Conservation (phyloP, 768 basidiomycete species). For the Tylopilus intermedius region DNA sequence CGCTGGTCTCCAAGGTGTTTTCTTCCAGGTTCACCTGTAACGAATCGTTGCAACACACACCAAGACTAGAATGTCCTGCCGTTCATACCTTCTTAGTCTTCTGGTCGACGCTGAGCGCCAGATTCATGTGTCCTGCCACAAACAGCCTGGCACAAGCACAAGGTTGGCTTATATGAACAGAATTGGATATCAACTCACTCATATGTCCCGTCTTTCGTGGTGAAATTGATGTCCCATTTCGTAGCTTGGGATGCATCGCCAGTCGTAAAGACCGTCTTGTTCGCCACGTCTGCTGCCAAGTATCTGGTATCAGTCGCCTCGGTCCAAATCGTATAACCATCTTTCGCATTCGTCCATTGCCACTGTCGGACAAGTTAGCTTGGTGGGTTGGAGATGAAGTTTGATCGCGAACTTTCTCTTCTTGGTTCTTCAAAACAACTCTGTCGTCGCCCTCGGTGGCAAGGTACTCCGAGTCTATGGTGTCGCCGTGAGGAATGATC, state of each 20-base stretch:
- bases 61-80: no score
- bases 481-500: not conserved
- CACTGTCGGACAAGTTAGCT: not conserved
- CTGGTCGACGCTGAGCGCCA: not conserved
- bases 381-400: not conserved
- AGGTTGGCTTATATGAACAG: not conserved
- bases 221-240: not conserved
- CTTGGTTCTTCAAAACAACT: not conserved
- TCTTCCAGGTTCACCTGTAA: no score
- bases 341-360: not conserved
- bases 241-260: not conserved
- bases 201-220: not conserved
- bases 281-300: not conserved
- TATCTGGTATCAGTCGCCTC: not conserved
- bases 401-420: not conserved
- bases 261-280: not conserved
- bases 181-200: not conserved
- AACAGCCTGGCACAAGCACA: not conserved
- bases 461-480: not conserved
- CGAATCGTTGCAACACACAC: no score
- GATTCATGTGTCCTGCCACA: not conserved
- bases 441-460: not conserved
- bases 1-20: no score
- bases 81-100: no score
- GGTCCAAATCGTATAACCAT: not conserved